phyloP scores from a whole-genome alignment of 75 land plant species.

The Selaginella tamariscina region DNA sequence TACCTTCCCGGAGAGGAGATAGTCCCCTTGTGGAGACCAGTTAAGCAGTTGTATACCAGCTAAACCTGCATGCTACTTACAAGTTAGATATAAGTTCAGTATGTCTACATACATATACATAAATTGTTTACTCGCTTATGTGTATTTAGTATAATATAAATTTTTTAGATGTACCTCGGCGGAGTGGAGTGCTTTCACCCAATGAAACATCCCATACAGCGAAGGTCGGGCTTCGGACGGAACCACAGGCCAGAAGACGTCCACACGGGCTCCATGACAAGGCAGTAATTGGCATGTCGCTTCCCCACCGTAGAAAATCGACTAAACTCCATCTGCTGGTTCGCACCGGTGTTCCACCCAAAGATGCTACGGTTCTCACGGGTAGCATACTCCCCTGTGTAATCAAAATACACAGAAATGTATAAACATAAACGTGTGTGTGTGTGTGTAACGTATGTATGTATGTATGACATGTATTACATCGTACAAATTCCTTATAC shows the following conservation, averaged over 20 bases:
- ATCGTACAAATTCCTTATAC: too few relatives aligned
- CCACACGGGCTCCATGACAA: slow-evolving; percentile 93
- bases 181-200: slow-evolving; percentile 79
- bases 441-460: too few relatives aligned
- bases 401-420: too few relatives aligned
- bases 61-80: too few relatives aligned
- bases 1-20: slow-evolving; percentile 67
- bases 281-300: slow-evolving; percentile 45
- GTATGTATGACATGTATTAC: too few relatives aligned
- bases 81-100: too few relatives aligned
- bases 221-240: slow-evolving; percentile 51
- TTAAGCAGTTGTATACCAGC: slow-evolving; percentile 64
- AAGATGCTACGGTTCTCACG: slow-evolving; percentile 52
- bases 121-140: too few relatives aligned
- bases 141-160: too few relatives aligned
- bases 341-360: slow-evolving; percentile 40
- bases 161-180: too few relatives aligned
- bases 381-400: slow-evolving; percentile 57
- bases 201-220: slow-evolving; percentile 74
- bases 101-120: too few relatives aligned
- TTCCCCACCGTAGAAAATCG: slow-evolving; percentile 48
- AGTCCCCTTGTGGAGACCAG: slow-evolving; percentile 91
- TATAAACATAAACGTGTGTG: too few relatives aligned
- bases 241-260: background rate
- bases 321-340: slow-evolving; percentile 73